Evolutionary conservation across 768 basidiomycete genomes (phyloP), one percentile per base, ranked within the genome.

Genomic region (Chalciporus piperatus): DNA sequence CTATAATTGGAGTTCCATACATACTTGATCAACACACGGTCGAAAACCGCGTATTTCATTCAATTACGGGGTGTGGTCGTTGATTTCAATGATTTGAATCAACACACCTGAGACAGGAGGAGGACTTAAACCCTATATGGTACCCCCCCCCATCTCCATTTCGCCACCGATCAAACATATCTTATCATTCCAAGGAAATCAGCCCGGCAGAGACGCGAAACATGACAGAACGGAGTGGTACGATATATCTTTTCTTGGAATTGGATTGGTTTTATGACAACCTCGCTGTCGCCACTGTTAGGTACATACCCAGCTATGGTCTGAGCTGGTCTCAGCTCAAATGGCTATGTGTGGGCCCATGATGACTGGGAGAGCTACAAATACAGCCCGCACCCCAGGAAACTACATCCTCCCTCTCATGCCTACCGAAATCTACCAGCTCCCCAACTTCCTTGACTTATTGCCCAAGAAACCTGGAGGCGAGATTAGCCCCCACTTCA

Each of bases 381-480:
- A 62, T 52, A 41, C 53, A 35, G 23, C 44, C 44, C 39, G 45
- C 6, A 20, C n/a, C 32, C 1, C 14, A 20, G 44, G 33, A 30
- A 32, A 17, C 32, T 35, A 42, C 27, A 28, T 28, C n/a, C 11
- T 9, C 28, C 41, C 27, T 41, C 17, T 37, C 43, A 67, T 66
- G 62, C 45, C 55, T 27, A 32, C 35, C 12, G 60, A 55, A 55
- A 35, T 54, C 14, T 65, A 57, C 28, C 66, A 45, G 30, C 51
- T 68, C 43, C 67, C 66, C n/a, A 38, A 57, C 45, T 56, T 68
- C 27, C 57, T 65, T 9, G 41, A 40, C 20, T 46, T 62, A 12
- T 56, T 65, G 22, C 64, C 66, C 16, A 50, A 52, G 54, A 68
- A 70, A 44, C 55, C 68, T 11, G 61, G 68, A 6, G 64, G 58